Base-by-base conservation (phyloP, 768 basidiomycete species). In the Amanita polypyramis region DNA sequence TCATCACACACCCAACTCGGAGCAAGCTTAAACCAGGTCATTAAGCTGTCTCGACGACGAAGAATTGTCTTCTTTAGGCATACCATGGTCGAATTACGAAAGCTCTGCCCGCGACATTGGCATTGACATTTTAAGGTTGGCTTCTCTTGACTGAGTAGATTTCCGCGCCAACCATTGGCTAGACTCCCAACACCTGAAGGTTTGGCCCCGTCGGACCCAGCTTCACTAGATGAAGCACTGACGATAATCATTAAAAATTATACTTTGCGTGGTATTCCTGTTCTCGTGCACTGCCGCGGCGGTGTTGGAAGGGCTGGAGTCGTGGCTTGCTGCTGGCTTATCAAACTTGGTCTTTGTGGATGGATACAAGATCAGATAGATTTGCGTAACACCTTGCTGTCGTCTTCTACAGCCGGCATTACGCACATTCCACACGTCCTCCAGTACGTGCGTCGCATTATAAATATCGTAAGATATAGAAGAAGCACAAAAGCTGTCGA, bases 271-370 rank as follows among this genome's bases (percentile, higher is more conserved):
- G 90, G 93, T 2, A 59, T 76, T 0, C 73, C 78, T 7, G 74
- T 93, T 7, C 73, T 95, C 9, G 85, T 85, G 10, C 95, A 97
- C 56, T 98, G 95, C 60, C 79, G 94, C 14, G 94, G 94, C 12
- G 95, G 95, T 3, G 85, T 98, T 5, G 94, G 94, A 2, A 77
- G 94, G 14, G 95, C 94, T 0, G 95, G 94, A 1, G 73, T 97
- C 20, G 73, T 97, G 38, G 93, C 92, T 1, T 89, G 85, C 55
- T 91, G 87, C 57, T 97, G 94, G 94, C 74, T 88, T 60, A 72
- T 95, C 50, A 90, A 88, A 62, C 79, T 96, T 52, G 94, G 93
- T 3, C 72, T 96, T n/a, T 94, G 76, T 57, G 87, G 80, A 21
- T 86, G 77, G 80, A 65, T 75, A 47, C 65, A 69, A 23, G 55